These are phyloP conservation scores for Lupinus albus DNA, from an alignment of 306 rosid genomes.

Conservation along the genomic window DNA sequence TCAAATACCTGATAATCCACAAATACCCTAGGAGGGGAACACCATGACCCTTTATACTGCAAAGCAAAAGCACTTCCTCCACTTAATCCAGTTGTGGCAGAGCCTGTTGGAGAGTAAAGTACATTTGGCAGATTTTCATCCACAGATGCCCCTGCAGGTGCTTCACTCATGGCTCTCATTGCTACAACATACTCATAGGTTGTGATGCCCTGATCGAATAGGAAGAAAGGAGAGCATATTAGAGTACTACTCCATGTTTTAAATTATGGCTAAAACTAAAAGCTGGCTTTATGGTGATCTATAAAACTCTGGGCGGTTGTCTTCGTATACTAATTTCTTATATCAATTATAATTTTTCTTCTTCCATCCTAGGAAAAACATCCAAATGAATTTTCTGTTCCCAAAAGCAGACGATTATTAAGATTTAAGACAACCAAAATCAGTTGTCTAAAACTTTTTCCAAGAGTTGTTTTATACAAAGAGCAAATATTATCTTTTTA, in stretches of 20 bases:
- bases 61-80: constrained; percentile 94
- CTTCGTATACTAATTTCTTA: constrained; percentile 26
- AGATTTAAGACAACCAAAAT: constrained; percentile 20
- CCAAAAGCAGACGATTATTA: constrained; percentile 3
- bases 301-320: constrained; percentile 19
- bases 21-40: constrained; percentile 95
- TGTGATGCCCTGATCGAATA: constrained; percentile 81
- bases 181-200: constrained; percentile 95
- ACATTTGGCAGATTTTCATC: constrained; percentile 74
- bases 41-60: constrained; percentile 95
- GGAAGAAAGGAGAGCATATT: constrained; percentile 22
- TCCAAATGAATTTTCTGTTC: constrained; percentile 23
- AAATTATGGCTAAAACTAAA: constrained; percentile 28
- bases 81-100: constrained; percentile 96
- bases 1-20: constrained; percentile 88
- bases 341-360: background rate
- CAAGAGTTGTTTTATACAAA: background rate
- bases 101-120: constrained; percentile 82
- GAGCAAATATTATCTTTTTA: background rate
- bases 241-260: constrained; percentile 28
- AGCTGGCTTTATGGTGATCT: background rate
- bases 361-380: constrained; percentile 19
- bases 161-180: constrained; percentile 94
- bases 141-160: constrained; percentile 63
- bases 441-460: constrained; percentile 7